phyloP scores from a whole-genome alignment of 306 rosid species.

The Spatholobus suberectus region DNA sequence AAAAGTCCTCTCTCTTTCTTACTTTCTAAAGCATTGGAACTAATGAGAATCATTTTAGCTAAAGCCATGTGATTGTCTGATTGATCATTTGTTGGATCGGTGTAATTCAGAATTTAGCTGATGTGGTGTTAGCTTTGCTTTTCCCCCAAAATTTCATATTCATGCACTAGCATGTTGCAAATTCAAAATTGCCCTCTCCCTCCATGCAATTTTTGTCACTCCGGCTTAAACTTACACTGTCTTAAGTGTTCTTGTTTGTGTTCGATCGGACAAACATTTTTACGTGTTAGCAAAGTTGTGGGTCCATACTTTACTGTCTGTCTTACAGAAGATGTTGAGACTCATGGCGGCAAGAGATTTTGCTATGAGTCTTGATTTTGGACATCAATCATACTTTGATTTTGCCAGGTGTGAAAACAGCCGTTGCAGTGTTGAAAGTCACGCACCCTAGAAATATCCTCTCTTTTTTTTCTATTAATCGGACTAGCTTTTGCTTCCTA shows the following conservation, averaged over 20 bases:
- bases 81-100: constrained; percentile 28
- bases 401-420: constrained; percentile 18
- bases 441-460: not conserved
- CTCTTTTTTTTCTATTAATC: not conserved
- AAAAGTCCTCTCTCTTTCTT: constrained; percentile 56
- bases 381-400: constrained; percentile 17
- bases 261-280: not conserved
- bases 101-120: constrained; percentile 17
- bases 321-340: constrained; percentile 6
- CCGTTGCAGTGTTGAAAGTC: constrained; percentile 27
- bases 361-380: constrained; percentile 5
- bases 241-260: not conserved
- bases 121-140: not conserved
- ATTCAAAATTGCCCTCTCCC: constrained; percentile 12
- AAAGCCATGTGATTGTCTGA: constrained; percentile 33
- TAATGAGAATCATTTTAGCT: constrained; percentile 33
- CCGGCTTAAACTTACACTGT: not conserved
- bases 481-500: not conserved
- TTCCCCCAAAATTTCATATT: not conserved
- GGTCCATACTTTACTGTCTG: constrained; percentile 46
- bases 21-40: constrained; percentile 43
- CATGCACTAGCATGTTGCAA: constrained; percentile 2
- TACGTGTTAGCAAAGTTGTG: constrained; percentile 34
- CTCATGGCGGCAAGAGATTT: constrained; percentile 36
- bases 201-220: constrained; percentile 23